Percentiles rank a stretch among this genome's conserved stretches.
Evolutionary conservation across 169 alveolate genomes (phyloP).

Genomic region (Cryptosporidium ubiquitum): DNA sequence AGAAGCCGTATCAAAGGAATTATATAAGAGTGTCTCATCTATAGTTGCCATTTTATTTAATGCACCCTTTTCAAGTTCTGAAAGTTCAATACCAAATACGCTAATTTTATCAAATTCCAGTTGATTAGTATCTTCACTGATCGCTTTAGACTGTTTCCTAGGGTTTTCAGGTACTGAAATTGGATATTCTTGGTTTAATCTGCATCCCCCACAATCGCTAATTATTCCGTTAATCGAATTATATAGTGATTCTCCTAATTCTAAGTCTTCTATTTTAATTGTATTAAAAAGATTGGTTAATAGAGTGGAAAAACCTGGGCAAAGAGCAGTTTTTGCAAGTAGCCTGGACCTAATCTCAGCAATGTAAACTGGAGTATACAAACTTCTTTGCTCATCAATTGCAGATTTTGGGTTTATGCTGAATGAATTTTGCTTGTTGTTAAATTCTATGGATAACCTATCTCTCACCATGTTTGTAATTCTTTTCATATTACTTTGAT

Average conservation of each 20-base stretch:
- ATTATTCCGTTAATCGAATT: conserved; percentile 31
- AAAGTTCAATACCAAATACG: not conserved
- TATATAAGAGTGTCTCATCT: not conserved
- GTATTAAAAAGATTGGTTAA: conserved; percentile 39
- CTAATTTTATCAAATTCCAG: conserved; percentile 2
- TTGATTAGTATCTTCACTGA: not conserved
- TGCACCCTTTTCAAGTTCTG: conserved; percentile 51
- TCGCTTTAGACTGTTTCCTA: not conserved
- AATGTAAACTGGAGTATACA: conserved; percentile 42
- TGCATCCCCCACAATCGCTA: conserved; percentile 15
- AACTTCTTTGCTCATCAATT: conserved; percentile 7
- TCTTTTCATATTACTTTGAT: conserved; percentile 6
- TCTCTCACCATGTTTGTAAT: conserved; percentile 1
- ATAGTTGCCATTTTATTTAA: conserved; percentile 11
- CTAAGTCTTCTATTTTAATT: conserved; percentile 33
- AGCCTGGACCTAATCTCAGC: conserved; percentile 65
- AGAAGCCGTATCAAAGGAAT: not conserved
- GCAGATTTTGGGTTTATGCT: not conserved
- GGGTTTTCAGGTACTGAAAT: not conserved
- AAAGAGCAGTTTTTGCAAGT: conserved; percentile 62
- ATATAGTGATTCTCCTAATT: conserved; percentile 23
- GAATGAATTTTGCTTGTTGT: not conserved
- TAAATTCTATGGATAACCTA: not conserved
- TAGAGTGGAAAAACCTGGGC: conserved; percentile 70
- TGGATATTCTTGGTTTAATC: not conserved